Evolutionary conservation across 805 yeast genomes (phyloP), one percentile per base, ranked within the genome.

Genomic region (Myxozyma vanderwaltii): DNA sequence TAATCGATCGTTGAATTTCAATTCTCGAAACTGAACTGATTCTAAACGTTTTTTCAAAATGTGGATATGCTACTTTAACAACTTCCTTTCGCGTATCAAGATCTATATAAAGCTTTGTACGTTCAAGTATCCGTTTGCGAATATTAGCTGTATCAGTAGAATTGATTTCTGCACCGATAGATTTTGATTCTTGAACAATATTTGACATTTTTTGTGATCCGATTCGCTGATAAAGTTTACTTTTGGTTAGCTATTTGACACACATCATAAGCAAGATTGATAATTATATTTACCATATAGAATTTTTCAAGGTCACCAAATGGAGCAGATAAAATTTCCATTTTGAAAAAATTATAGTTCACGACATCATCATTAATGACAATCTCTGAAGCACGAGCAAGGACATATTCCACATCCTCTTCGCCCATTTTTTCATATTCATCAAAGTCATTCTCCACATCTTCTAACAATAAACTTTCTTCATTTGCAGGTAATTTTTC

Each of bases 341-440:
- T 36, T 51, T 70, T 72, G 67, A 75, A 75, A 48, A 68, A 67
- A 58, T 74, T 73, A 66, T 66, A 75, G 4, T 67, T 54, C 10
- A 74, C 68, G 5, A 76, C 71, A 54, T 76, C 75, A 56, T 75
- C 77, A 8, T 72, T 73, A 39, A 75, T 67, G 8, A 69, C 71
- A 24, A 74, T 54, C 13, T 73, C 69, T 1, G 58, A 13, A 0
- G 75, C 72, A 3, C 55, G 23, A 13, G 68, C 69, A 23, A 75
- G 65, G 15, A 69, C 54, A 8, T 52, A 59, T 35, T 59, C 46
- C 50, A 52, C 29, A 23, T 56, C 65, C 19, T 58, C 60, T 12
- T 61, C 65, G 24, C 13, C 61, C 1, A 64, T 45, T 10, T 39
- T 50, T 10, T 61, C 61, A 26, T 50, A 26, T 6, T 48, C 59